phyloP scores from a whole-genome alignment of 2,329 filamentous ascomycete species.

The Colletotrichum spaethianum region DNA sequence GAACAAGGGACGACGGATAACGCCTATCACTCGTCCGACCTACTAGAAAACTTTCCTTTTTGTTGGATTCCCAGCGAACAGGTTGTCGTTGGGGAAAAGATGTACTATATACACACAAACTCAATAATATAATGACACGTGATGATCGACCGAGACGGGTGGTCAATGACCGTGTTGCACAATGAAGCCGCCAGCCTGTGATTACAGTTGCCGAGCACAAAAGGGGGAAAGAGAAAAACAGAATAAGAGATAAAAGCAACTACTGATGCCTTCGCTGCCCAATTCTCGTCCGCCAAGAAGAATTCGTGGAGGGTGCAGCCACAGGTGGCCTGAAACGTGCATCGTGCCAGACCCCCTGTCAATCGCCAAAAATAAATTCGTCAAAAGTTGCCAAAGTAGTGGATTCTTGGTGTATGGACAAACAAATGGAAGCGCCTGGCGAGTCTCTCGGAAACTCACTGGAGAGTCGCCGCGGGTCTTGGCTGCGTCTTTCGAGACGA shows the following conservation, averaged over 20 bases:
- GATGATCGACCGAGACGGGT: background rate
- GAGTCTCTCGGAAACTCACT: background rate
- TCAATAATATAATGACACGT: conserved; percentile 4
- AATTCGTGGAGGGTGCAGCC: background rate
- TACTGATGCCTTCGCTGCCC: background rate
- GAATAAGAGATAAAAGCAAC: background rate
- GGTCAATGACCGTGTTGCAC: background rate
- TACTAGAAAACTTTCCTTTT: background rate
- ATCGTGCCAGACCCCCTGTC: background rate
- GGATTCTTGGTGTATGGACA: background rate
- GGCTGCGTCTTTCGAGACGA: background rate
- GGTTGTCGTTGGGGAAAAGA: background rate
- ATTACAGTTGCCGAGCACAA: background rate
- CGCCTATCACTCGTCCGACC: background rate
- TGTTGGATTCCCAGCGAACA: conserved; percentile 1
- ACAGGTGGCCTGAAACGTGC: background rate
- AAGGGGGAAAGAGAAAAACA: background rate
- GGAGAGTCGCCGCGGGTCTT: background rate
- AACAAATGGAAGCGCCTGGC: background rate
- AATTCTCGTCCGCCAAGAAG: background rate
- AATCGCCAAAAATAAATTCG: background rate
- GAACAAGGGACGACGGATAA: background rate
- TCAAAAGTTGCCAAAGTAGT: background rate
- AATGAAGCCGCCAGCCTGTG: background rate
- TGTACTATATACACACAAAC: background rate